Base-by-base conservation (phyloP, 202 grass and related monocot genomes). In the Setaria italica region DNA sequence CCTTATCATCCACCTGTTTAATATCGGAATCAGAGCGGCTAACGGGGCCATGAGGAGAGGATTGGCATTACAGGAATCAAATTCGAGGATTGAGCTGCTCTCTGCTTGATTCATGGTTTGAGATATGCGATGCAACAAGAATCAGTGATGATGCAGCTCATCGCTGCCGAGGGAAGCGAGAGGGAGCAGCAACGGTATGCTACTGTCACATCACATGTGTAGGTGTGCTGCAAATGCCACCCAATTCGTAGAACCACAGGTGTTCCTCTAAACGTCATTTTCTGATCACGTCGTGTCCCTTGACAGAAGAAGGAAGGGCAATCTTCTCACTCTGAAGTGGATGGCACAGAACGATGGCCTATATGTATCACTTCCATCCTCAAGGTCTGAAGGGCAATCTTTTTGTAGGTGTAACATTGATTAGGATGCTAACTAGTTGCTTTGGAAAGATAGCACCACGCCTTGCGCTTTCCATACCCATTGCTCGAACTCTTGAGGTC, bases 371-470 rank as follows among this genome's bases (percentile, higher is more conserved):
- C 43, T 69, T 85, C 62, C 29, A 60, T 32, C 50, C 17, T 67
- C 62, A 85, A 85, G 63, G 70, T 89, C 21, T 85, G 87, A 85
- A 69, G 34, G 34, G 34, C 34, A 35, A 35, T 58, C 13, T 5
- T 79, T 55, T 85, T 51, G 54, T 62, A 62, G 42, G 15, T 32
- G 21, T 29, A 72, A 59, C 64, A 70, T 11, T 7, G 13, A 69
- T 60, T 47, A 78, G 50, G 25, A 17, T 70, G 56, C 14, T 34
- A 57, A 37, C 4, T 34, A 21, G 62, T n/a, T 77, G 21, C 21
- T 69, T 78, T 20, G 11, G 41, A 69, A 58, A 68, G 10, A 25
- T 64, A 79, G 63, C 76, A 74, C 37, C 64, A 37, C 7, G 2
- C 2, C 76, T 60, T 47, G 16, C 7, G 7, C 65, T 88, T 48